Evolutionary conservation across 2,329 filamentous ascomycete species (phyloP).

Genomic region (Penicillium fuscoglaucum): DNA sequence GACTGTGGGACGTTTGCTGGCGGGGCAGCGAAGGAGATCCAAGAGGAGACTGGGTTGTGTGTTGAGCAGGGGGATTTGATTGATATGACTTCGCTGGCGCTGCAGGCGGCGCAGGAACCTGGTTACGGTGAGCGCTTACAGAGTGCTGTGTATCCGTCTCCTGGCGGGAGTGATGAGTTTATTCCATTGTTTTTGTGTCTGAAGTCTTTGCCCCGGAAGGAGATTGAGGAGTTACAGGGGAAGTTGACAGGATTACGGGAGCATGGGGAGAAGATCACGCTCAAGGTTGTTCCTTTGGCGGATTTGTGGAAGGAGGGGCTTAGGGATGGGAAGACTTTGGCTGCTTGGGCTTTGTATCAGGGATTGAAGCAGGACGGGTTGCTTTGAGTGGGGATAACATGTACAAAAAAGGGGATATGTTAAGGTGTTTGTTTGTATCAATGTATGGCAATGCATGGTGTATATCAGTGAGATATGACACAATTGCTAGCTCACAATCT

Average conservation of each 20-base stretch:
- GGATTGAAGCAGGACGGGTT: conserved; percentile 51
- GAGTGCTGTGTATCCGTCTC: conserved; percentile 54
- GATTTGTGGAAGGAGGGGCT: conserved; percentile 56
- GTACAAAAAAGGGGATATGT: not conserved
- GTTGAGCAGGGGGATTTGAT: conserved; percentile 53
- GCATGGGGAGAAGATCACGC: conserved; percentile 59
- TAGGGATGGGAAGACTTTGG: conserved; percentile 58
- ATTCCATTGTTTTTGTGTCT: conserved; percentile 58
- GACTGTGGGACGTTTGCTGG: conserved; percentile 55
- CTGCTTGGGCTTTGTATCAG: conserved; percentile 57
- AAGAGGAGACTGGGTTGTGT: conserved; percentile 57
- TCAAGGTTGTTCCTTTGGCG: conserved; percentile 55
- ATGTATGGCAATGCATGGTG: not conserved
- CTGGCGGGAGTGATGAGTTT: conserved; percentile 61
- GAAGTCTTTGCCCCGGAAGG: conserved; percentile 50
- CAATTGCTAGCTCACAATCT: conserved; percentile 17
- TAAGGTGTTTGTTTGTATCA: not conserved
- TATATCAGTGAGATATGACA: not conserved
- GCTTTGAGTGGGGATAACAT: conserved; percentile 29
- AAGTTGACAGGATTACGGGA: conserved; percentile 56
- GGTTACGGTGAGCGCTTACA: conserved; percentile 43
- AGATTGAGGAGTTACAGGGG: conserved; percentile 54
- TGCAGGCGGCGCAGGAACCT: conserved; percentile 27
- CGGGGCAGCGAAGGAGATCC: conserved; percentile 57
- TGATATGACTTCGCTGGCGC: conserved; percentile 55